Conservation (phyloP, 768 basidiomycete species). For the Trichaptum fuscoviolaceum region DNA sequence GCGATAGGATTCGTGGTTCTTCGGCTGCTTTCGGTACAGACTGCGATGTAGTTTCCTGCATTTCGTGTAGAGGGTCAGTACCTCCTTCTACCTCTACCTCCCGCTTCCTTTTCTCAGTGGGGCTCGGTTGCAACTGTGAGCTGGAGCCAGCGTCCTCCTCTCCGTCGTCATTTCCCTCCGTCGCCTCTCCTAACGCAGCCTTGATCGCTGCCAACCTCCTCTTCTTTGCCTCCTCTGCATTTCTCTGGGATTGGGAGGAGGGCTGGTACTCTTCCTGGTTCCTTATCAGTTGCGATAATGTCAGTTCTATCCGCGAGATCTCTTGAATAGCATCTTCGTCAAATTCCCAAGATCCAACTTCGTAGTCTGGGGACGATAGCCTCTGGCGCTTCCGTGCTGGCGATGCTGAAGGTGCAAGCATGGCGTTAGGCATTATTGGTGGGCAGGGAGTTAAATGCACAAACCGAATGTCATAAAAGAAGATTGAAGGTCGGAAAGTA, state of each 20-base stretch:
- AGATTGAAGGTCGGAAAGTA: no score
- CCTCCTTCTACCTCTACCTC: not conserved
- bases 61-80: not conserved
- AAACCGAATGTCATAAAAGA: not conserved
- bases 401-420: conserved; percentile 18
- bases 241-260: conserved; percentile 8
- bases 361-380: conserved; percentile 63
- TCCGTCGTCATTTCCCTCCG: conserved; percentile 26
- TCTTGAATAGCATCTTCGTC: conserved; percentile 53
- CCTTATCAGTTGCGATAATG: conserved; percentile 32
- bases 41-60: not conserved
- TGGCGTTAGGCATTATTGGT: not conserved
- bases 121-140: conserved; percentile 5
- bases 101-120: not conserved
- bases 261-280: not conserved
- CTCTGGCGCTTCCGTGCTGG: conserved; percentile 55
- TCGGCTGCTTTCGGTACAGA: not conserved
- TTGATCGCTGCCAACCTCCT: conserved; percentile 7
- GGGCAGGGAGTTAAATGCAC: not conserved
- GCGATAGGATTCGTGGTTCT: not conserved
- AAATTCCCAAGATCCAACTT: conserved; percentile 43
- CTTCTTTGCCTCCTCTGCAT: conserved; percentile 7
- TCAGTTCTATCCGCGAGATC: conserved; percentile 46
- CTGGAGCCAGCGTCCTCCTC: conserved; percentile 37
- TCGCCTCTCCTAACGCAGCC: conserved; percentile 9